Percentiles rank a stretch among this genome's conserved stretches.
phyloP scores from a whole-genome alignment of 2,329 filamentous ascomycete genomes.

The Colletotrichum agaves region DNA sequence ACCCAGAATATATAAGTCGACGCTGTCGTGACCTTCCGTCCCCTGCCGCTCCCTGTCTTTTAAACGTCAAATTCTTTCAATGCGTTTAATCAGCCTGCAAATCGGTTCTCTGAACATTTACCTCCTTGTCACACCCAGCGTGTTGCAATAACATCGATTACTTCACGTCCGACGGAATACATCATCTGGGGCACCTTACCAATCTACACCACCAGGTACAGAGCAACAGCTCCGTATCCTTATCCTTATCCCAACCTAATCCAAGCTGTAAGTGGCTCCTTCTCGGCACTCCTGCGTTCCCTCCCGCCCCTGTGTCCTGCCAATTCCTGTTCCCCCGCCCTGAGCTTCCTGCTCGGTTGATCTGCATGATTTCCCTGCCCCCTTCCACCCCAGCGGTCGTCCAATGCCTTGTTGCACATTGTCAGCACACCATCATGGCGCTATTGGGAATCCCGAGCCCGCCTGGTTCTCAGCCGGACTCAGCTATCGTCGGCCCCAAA shows the following conservation, averaged over 20 bases:
- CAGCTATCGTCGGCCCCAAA: slow-evolving; percentile 16
- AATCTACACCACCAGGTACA: background rate
- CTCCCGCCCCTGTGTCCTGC: background rate
- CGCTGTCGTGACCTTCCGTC: slow-evolving; percentile 24
- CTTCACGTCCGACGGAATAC: no score
- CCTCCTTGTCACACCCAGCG: slow-evolving; percentile 12
- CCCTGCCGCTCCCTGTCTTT: background rate
- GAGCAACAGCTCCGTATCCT: slow-evolving; percentile 10
- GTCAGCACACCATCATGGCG: slow-evolving; percentile 33
- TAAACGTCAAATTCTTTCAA: slow-evolving; percentile 31
- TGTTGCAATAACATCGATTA: slow-evolving; percentile 27
- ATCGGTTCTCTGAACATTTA: background rate
- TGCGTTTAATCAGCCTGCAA: slow-evolving; percentile 30
- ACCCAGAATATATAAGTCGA: slow-evolving; percentile 35
- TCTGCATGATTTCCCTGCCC: background rate
- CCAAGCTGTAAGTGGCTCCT: slow-evolving; percentile 34
- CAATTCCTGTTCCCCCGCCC: background rate
- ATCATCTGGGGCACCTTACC: no score
- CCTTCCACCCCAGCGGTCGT: slow-evolving; percentile 9
- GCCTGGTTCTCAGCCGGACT: slow-evolving; percentile 16
- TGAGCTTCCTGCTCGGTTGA: slow-evolving; percentile 1
- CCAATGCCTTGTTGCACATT: slow-evolving; percentile 28
- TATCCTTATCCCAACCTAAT: background rate
- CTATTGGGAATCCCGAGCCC: slow-evolving; percentile 11
- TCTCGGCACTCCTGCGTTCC: slow-evolving; percentile 11